Percentiles rank a stretch among this genome's conserved stretches.
Evolutionary conservation across 2,329 filamentous ascomycete genomes (phyloP).

Genomic region (Nigrospora oryzae): DNA sequence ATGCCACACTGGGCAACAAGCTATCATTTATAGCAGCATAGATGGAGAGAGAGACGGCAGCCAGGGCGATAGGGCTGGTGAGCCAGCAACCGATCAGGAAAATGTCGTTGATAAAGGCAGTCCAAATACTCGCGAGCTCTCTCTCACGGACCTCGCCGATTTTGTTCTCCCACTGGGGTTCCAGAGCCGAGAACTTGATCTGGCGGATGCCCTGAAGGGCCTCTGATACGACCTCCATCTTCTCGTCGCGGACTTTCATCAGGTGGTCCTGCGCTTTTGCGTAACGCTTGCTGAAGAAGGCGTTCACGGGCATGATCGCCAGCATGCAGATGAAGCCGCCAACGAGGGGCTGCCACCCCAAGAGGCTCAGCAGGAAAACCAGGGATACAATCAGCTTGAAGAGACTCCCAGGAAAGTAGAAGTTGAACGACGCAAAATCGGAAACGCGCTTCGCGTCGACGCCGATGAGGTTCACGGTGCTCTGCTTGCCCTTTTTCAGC

Average conservation of each 20-base stretch:
- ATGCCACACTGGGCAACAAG: slow-evolving; percentile 65
- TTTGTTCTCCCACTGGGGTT: slow-evolving; percentile 65
- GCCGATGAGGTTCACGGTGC: slow-evolving; percentile 70
- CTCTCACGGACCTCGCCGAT: slow-evolving; percentile 56
- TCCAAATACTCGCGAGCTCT: slow-evolving; percentile 61
- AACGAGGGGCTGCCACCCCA: slow-evolving; percentile 63
- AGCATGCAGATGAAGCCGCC: slow-evolving; percentile 58
- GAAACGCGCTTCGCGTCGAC: slow-evolving; percentile 64
- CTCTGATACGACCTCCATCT: slow-evolving; percentile 69
- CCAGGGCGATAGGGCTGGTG: slow-evolving; percentile 63
- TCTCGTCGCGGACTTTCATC: slow-evolving; percentile 70
- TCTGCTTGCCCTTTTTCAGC: slow-evolving; percentile 50
- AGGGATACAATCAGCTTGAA: slow-evolving; percentile 60
- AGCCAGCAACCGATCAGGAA: slow-evolving; percentile 62
- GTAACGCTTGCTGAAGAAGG: slow-evolving; percentile 57
- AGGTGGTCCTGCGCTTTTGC: slow-evolving; percentile 56
- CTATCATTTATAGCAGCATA: slow-evolving; percentile 57
- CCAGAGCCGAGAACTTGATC: slow-evolving; percentile 76
- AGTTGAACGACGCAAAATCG: slow-evolving; percentile 60
- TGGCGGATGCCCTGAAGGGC: slow-evolving; percentile 72
- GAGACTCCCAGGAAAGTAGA: slow-evolving; percentile 52
- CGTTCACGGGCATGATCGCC: slow-evolving; percentile 60
- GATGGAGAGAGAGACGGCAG: slow-evolving; percentile 60
- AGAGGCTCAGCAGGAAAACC: slow-evolving; percentile 55
- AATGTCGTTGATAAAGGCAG: slow-evolving; percentile 55